Base-by-base conservation (phyloP, 495 filamentous ascomycete species). In the Margaritispora aquatica region DNA sequence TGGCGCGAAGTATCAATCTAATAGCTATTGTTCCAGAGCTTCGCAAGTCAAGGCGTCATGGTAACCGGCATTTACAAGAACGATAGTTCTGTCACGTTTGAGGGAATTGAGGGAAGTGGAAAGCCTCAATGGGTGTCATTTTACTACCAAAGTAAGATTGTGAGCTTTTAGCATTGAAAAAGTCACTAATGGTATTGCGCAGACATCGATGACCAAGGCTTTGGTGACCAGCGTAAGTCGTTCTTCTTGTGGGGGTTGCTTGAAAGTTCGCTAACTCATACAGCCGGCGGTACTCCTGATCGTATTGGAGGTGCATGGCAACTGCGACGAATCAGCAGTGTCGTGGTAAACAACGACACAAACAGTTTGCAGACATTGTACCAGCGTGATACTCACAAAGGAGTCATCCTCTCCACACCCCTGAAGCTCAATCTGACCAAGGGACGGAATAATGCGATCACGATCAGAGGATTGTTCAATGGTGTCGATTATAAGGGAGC, bases 41-140 rank as follows among this genome's bases (percentile, higher is more conserved):
- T 80, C 38, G 77, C 70, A 9, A 74, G 67, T 55, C 67, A 67
- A 22, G 73, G 74, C 0, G 62, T 69, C 0, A 79, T 80, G 41
- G 59, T 71, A 7, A 78, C 78, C 8, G 75, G 75, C 0, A 79
- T 80, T 49, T 73, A 75, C 55, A 77, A 75, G 8, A 80, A 80
- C 54, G 75, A 76, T 51, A 79, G 76, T 63, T 80, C 74, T 0
- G 71, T 79, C 23, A 80, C 74, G 1, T 79, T 82, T 59, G 63
- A 73, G 2, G 47, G 47, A 8, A 74, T 82, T 20, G 65, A 76
- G 56, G 79, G 79, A 7, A 67, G 73, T 5, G 79, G 78, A 20
- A 71, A 75, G 36, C 74, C 73, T 1, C 79, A 82, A 71, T 82
- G 77, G 77, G 70, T 82, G 13, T 80, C 79, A 0, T 80, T 82